Evolutionary conservation across 805 yeast genomes (phyloP).

Genomic region (Candida sakaeoensis): DNA sequence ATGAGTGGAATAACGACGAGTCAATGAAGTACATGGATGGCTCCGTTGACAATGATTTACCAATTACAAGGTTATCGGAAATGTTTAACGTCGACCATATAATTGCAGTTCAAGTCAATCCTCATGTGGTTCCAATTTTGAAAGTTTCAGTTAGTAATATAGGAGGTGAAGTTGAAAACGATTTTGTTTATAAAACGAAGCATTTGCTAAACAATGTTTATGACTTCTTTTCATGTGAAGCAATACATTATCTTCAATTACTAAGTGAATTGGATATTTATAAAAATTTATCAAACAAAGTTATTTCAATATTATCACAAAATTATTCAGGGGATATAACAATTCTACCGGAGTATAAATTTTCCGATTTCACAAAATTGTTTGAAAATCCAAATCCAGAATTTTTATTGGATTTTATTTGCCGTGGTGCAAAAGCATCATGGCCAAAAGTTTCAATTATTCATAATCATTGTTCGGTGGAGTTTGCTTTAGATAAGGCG

Average conservation of each 20-base stretch:
- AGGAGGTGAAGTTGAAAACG: slow-evolving; percentile 67
- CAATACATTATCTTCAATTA: slow-evolving; percentile 73
- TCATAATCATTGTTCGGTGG: slow-evolving; percentile 85
- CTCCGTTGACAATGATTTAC: slow-evolving; percentile 90
- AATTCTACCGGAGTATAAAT: slow-evolving; percentile 71
- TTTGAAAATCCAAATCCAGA: slow-evolving; percentile 80
- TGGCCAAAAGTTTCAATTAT: slow-evolving; percentile 91
- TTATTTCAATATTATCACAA: slow-evolving; percentile 76
- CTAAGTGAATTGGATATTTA: slow-evolving; percentile 73
- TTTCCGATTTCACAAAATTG: slow-evolving; percentile 57
- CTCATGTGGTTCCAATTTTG: slow-evolving; percentile 89
- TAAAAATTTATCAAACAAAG: slow-evolving; percentile 65
- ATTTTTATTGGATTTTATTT: slow-evolving; percentile 62
- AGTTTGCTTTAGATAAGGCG: slow-evolving; percentile 78
- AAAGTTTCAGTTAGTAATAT: slow-evolving; percentile 63
- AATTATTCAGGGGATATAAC: slow-evolving; percentile 93
- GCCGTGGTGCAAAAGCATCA: slow-evolving; percentile 85
- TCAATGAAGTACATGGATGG: slow-evolving; percentile 90
- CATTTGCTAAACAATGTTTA: slow-evolving; percentile 50
- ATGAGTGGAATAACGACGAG: slow-evolving; percentile 76
- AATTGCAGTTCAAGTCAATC: slow-evolving; percentile 96
- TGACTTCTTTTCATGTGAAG: slow-evolving; percentile 62
- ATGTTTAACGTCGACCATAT: slow-evolving; percentile 98
- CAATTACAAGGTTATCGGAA: slow-evolving; percentile 84
- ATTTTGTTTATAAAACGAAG: slow-evolving; percentile 48